Evolutionary conservation across 2,329 filamentous ascomycete species (phyloP).

Genomic region (Alternaria novae-zelandiae): DNA sequence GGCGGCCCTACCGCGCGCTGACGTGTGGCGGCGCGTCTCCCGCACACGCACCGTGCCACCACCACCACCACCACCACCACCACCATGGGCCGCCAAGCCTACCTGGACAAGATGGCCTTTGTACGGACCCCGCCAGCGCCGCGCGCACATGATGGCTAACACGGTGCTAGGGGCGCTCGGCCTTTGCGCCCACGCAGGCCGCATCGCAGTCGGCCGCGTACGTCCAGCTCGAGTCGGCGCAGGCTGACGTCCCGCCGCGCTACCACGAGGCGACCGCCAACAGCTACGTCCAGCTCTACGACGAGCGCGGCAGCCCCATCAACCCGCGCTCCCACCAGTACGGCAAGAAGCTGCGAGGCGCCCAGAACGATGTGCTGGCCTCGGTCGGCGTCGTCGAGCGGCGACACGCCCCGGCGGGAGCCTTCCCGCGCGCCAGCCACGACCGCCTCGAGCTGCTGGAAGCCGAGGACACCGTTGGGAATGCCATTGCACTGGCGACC

Average conservation of each 20-base stretch:
- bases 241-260: conserved; percentile 30
- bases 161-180: conserved; percentile 48
- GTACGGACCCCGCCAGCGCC: conserved; percentile 25
- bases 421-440: conserved; percentile 35
- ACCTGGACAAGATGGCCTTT: conserved; percentile 47
- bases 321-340: conserved; percentile 50
- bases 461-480: conserved; percentile 39
- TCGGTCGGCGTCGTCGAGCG: conserved; percentile 56
- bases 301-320: conserved; percentile 53
- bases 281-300: conserved; percentile 50
- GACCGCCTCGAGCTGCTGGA: conserved; percentile 39
- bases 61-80: neutral
- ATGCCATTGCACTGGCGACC: conserved; percentile 28
- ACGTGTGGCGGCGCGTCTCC: conserved; percentile 19
- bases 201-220: conserved; percentile 33
- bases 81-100: conserved; percentile 47
- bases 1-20: conserved; percentile 16
- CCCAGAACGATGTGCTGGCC: conserved; percentile 57
- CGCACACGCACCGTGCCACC: neutral
- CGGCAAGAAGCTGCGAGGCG: conserved; percentile 50
- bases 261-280: conserved; percentile 32
- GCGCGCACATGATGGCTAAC: conserved; percentile 18
- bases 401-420: conserved; percentile 34
- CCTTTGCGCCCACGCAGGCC: conserved; percentile 45
- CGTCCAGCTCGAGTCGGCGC: conserved; percentile 33